Base-by-base conservation (phyloP, 2,329 filamentous ascomycete species). In the Neofusicoccum cordaticola region DNA sequence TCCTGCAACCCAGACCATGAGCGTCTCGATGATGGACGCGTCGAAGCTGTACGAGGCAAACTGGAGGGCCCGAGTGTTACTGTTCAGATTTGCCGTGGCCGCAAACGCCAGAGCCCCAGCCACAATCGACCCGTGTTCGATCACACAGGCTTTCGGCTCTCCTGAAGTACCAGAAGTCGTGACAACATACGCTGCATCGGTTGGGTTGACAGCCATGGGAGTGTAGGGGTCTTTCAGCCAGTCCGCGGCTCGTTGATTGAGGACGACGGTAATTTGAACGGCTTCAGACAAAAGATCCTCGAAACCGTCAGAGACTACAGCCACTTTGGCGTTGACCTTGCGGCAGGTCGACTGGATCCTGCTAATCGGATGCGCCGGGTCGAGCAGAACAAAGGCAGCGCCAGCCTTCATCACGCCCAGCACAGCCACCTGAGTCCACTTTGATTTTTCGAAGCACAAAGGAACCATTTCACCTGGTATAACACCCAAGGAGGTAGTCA, bases 141-240 rank as follows among this genome's bases (percentile, higher is more conserved):
- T 68, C 2, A 75, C 68, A 17, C 75, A 19, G 5, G 68, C 58
- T 50, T 77, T 77, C 0, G 75, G 75, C 19, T 71, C 35, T 8
- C 75, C 75, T 0, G 75, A 76, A 41, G 72, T 75, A 8, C 75
- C 75, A n/a, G 72, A 75, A 0, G 75, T 77, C 48, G 75, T 76
- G 41, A 76, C 74, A 7, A 77, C 4, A 37, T 53, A 8, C 42
- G 62, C 34, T 7, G 52, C 19, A 13, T 44, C 19, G 39, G 52
- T n/a, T 7, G 52, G 60, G n/a, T 11, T 27, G 22, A 57, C 12
- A 19, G 19, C 2, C 6, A 31, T 15, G 4, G 5, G 6, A 11
- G n/a, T 34, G 35, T 6, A 5, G 17, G n/a, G 3, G 35, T 4
- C 17, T n/a, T 15, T 17, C 8, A 39, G 34, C 0, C 17, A 4